These are phyloP conservation scores for Rhodotorula toruloides DNA, from an alignment of 768 basidiomycete species.

Conservation along the genomic window DNA sequence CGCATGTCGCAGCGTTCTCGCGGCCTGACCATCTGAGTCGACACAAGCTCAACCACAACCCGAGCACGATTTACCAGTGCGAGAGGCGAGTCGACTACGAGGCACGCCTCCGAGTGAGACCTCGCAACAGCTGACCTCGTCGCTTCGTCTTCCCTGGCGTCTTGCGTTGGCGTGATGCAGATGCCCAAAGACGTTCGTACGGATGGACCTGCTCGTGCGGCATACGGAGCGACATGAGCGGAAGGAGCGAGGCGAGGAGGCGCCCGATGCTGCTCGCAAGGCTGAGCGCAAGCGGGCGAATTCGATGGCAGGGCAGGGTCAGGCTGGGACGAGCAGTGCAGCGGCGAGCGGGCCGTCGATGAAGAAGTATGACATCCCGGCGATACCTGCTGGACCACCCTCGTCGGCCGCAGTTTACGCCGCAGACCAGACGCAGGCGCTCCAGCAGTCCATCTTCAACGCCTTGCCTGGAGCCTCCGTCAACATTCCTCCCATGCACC, in stretches of 20 bases:
- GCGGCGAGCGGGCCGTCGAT: neutral
- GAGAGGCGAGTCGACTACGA: neutral
- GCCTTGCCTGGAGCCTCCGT: neutral
- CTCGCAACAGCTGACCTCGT: no score
- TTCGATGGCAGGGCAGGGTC: neutral
- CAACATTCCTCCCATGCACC: neutral
- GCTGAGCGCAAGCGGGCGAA: constrained; percentile 12
- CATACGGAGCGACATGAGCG: constrained; percentile 41
- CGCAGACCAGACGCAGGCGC: constrained; percentile 11
- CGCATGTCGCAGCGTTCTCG: constrained; percentile 33
- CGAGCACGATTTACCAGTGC: constrained; percentile 27
- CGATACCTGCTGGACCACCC: neutral
- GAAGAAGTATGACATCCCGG: constrained; percentile 25
- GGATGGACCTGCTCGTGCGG: constrained; percentile 38
- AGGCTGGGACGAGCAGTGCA: no score
- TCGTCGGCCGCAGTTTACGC: constrained; percentile 8
- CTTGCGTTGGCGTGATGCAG: constrained; percentile 5
- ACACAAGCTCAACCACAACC: constrained; percentile 37
- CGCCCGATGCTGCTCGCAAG: constrained; percentile 3
- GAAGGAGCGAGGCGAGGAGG: constrained; percentile 33
- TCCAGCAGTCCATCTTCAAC: constrained; percentile 25
- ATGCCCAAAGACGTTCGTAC: constrained; percentile 36
- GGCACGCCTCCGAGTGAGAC: no score
- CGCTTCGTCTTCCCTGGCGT: no score
- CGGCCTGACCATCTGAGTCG: constrained; percentile 36